Evolutionary conservation across 2,329 filamentous ascomycete genomes (phyloP), one percentile per base, ranked within the genome.

Genomic region (Arachnopeziza araneosa): DNA sequence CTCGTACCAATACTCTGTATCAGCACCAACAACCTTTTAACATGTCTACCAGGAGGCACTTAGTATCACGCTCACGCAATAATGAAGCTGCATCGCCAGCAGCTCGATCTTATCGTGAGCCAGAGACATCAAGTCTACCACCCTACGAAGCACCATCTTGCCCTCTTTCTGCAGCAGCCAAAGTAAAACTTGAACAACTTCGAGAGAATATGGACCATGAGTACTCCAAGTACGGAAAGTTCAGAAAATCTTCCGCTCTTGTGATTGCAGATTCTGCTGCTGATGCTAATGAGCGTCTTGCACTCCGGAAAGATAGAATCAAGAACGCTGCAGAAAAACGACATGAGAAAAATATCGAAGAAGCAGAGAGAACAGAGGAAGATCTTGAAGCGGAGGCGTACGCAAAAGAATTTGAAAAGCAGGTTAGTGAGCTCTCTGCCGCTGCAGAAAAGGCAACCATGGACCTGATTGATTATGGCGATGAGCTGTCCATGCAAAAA

Each of bases 361-460:
- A 76, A 1, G 71, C 74, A 2, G 50, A 57, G 32, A 19, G 24
- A 5, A 23, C 24, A 24, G 63, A 62, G 4, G 69, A 75, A n/a
- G 70, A 72, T 1, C 59, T 69, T 19, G 69, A 75, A 19, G 72
- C 74, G 48, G 75, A 76, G 23, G 69, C 73, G 24, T 73, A 76
- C 58, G 64, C 82, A 52, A 71, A 73, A 24, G 77, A 57, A 61
- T 73, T 77, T 19, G 74, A 77, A 59, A 71, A 74, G 22, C 75
- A 78, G 59, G 82, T 85, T 1, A 74, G 79, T 19, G 70, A 72
- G 2, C 74, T 83, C 65, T 87, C 83, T 1, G 70, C 73, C 26
- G 76, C 78, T 55, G 76, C 88, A 68, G 86, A 89, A 64, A 76
- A 79, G 68, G 77, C 75, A 52, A 79, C 88, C 68, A 78, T 85